phyloP scores from a whole-genome alignment of 352 stramenopile genomes.

The Globisporangium viniferum region DNA sequence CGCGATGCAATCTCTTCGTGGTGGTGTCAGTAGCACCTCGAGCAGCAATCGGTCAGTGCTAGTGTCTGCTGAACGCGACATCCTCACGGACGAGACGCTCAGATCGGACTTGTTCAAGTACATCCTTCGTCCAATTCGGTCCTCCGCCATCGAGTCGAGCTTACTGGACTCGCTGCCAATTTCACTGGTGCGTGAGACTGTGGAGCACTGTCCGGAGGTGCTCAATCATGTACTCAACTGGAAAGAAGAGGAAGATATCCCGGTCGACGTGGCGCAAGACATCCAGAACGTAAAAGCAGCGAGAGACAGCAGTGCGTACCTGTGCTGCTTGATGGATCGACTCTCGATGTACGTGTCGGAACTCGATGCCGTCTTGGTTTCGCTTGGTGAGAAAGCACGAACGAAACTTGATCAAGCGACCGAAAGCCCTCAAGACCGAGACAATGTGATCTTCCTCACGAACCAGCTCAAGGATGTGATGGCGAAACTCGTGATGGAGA shows the following conservation, averaged over 20 bases:
- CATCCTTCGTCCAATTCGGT: constrained; percentile 71
- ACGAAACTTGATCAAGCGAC: constrained; percentile 14
- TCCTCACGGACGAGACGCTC: constrained; percentile 45
- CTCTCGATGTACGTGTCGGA: constrained; percentile 25
- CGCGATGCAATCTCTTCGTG: constrained; percentile 18
- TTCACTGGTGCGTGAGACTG: constrained; percentile 70
- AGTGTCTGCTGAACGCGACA: constrained; percentile 14
- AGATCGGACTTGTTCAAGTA: constrained; percentile 75
- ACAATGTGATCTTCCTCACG: constrained; percentile 34
- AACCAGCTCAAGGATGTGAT: constrained; percentile 60
- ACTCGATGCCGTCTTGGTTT: constrained; percentile 23
- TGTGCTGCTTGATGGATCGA: constrained; percentile 24
- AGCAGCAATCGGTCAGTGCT: background rate
- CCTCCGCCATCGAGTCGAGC: constrained; percentile 76
- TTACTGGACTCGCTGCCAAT: constrained; percentile 72
- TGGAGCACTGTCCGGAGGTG: constrained; percentile 71
- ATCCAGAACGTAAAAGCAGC: constrained; percentile 19
- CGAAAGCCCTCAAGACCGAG: background rate
- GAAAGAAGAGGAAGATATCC: constrained; percentile 66
- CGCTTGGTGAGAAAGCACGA: constrained; percentile 21
- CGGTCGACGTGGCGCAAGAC: constrained; percentile 37
- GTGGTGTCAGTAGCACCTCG: constrained; percentile 6
- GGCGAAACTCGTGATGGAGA: constrained; percentile 45
- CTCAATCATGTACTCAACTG: constrained; percentile 78
- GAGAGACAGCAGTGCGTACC: constrained; percentile 25